A percentile compares a stretch with the other conserved stretches of the same genome.
phyloP scores from a whole-genome alignment of 305 asterid genomes.

The Solanum hybrid region DNA sequence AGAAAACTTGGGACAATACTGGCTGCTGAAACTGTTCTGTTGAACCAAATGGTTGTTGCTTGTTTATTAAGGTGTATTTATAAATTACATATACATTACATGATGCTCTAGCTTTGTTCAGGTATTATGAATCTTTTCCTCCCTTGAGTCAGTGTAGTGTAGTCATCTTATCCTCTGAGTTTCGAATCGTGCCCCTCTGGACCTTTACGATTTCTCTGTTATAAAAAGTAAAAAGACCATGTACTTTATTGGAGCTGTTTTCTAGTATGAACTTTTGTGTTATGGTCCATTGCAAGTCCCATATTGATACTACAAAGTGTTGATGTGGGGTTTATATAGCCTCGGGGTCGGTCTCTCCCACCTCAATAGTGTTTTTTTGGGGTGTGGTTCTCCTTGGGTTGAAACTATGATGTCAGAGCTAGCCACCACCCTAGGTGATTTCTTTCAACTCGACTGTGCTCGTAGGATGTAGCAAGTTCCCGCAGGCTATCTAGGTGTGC shows the following conservation, averaged over 20 bases:
- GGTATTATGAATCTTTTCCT: not conserved
- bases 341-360: not conserved
- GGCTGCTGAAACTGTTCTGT: slow-evolving; percentile 1
- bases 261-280: not conserved
- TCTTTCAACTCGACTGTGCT: not conserved
- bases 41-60: slow-evolving; percentile 3
- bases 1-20: not conserved
- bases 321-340: not conserved
- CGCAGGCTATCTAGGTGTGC: not conserved
- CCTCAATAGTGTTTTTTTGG: not conserved
- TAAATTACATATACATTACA: slow-evolving; percentile 6
- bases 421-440: not conserved
- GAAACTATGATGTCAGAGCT: not conserved
- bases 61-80: slow-evolving; percentile 1
- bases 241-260: not conserved
- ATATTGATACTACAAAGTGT: not conserved
- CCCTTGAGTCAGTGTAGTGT: not conserved
- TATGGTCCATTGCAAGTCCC: not conserved
- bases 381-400: not conserved
- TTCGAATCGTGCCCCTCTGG: not conserved
- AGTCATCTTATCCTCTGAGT: not conserved
- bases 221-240: not conserved
- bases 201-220: not conserved
- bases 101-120: not conserved
- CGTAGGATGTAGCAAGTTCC: not conserved